These are phyloP conservation scores for Remersonia thermophila DNA, from an alignment of 2,329 filamentous ascomycete genomes.

Conservation along the genomic window DNA sequence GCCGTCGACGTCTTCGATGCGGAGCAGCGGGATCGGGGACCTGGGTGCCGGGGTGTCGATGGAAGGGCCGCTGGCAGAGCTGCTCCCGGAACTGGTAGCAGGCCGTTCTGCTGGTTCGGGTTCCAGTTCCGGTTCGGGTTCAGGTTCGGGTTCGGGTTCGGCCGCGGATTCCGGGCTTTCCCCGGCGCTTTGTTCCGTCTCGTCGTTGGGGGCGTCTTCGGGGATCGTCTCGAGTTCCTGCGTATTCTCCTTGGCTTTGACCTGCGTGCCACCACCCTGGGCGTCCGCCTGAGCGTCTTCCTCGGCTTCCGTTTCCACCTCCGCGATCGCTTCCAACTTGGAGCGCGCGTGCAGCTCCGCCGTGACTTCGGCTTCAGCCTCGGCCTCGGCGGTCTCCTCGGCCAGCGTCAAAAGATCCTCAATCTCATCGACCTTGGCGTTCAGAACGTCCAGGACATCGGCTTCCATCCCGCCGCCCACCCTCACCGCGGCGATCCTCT, in stretches of 20 bases:
- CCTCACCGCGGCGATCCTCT: slow-evolving; percentile 23
- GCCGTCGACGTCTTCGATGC: background rate
- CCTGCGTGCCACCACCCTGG: background rate
- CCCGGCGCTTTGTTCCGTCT: background rate
- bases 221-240: background rate
- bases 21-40: background rate
- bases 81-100: too few species aligned
- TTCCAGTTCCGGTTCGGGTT: background rate
- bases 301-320: background rate
- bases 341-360: background rate
- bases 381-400: slow-evolving; percentile 5
- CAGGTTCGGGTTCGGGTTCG: background rate
- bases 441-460: slow-evolving; percentile 25
- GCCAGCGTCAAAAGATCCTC: slow-evolving; percentile 21
- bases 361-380: background rate
- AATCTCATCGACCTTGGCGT: slow-evolving; percentile 32
- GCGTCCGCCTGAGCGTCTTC: background rate
- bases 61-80: too few species aligned
- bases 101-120: background rate
- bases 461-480: slow-evolving; percentile 17
- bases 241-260: background rate
- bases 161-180: too few species aligned
- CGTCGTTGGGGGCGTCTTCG: background rate
- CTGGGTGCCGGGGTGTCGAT: background rate
- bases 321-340: background rate